A percentile compares a stretch with the other conserved stretches of the same genome.
These are phyloP conservation scores for Scleroderma bovista DNA, from an alignment of 768 basidiomycete genomes.

Conservation along the genomic window DNA sequence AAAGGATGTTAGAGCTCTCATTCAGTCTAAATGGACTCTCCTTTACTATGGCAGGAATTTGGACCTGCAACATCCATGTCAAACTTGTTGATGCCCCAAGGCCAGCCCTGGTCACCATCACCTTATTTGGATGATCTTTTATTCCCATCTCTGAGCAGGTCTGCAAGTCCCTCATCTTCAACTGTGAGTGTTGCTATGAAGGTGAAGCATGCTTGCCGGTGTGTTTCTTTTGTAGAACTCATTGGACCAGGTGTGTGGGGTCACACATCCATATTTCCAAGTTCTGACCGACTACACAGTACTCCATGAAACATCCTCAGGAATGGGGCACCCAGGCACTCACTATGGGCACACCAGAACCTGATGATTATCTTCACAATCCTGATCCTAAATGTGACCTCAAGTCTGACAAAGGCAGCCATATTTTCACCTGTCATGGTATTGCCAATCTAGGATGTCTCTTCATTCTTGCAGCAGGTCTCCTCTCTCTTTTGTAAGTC, in stretches of 20 bases:
- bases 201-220: not conserved
- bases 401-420: constrained; percentile 50
- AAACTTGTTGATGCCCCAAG: constrained; percentile 14
- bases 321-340: constrained; percentile 45
- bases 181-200: constrained; percentile 11
- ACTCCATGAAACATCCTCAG: constrained; percentile 38
- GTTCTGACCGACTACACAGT: constrained; percentile 23
- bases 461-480: constrained; percentile 43
- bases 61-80: constrained; percentile 20
- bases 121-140: constrained; percentile 13
- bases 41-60: constrained; percentile 22
- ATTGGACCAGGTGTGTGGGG: constrained; percentile 19
- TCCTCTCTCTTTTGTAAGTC: constrained; percentile 54
- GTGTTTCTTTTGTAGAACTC: constrained; percentile 16
- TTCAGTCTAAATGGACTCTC: constrained; percentile 20
- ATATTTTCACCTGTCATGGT: constrained; percentile 57
- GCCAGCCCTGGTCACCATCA: constrained; percentile 14
- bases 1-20: not conserved
- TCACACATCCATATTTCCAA: not conserved
- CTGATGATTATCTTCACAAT: constrained; percentile 61
- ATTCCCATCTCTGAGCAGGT: constrained; percentile 13
- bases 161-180: constrained; percentile 24
- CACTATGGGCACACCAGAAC: constrained; percentile 40
- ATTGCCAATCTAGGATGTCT: constrained; percentile 66
- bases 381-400: constrained; percentile 53